phyloP scores from a whole-genome alignment of 2,329 filamentous ascomycete genomes.

The Phoma sp. region DNA sequence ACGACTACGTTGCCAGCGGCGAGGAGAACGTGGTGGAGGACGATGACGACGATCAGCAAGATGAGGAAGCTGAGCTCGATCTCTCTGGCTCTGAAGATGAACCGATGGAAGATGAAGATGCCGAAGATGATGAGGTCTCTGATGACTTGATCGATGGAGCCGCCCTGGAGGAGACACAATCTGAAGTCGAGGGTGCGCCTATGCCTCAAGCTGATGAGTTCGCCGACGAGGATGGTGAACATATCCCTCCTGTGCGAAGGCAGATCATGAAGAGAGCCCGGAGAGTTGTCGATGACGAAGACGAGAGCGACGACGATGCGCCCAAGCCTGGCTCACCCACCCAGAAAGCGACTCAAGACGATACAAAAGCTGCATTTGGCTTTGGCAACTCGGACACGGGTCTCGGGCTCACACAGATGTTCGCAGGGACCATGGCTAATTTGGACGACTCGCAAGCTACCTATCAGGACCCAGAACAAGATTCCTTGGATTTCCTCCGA shows the following conservation, averaged over 20 bases:
- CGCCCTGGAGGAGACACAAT: slow-evolving; percentile 44
- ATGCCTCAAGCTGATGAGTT: slow-evolving; percentile 39
- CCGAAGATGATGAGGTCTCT: slow-evolving; percentile 24
- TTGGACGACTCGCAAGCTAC: slow-evolving; percentile 51
- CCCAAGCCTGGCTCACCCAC: slow-evolving; percentile 26
- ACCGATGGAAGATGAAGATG: slow-evolving; percentile 30
- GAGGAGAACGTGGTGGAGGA: slow-evolving; percentile 53
- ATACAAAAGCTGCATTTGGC: slow-evolving; percentile 49
- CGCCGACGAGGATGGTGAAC: slow-evolving; percentile 53
- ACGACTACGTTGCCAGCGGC: slow-evolving; percentile 55
- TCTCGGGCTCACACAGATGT: slow-evolving; percentile 85
- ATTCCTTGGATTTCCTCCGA: slow-evolving; percentile 59
- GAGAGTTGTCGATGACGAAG: slow-evolving; percentile 71
- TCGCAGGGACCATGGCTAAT: slow-evolving; percentile 84
- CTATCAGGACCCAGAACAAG: slow-evolving; percentile 49
- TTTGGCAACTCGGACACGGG: slow-evolving; percentile 48
- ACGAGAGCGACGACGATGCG: slow-evolving; percentile 39
- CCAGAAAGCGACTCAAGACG: slow-evolving; percentile 35
- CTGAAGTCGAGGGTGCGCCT: slow-evolving; percentile 25
- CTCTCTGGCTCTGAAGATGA: slow-evolving; percentile 41
- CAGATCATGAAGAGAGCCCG: slow-evolving; percentile 56
- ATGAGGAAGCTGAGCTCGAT: slow-evolving; percentile 34
- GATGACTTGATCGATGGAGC: slow-evolving; percentile 50
- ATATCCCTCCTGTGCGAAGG: slow-evolving; percentile 57
- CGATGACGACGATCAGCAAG: slow-evolving; percentile 47